Evolutionary conservation across 768 basidiomycete genomes (phyloP).

Genomic region (Sporobolomyces phaffii): DNA sequence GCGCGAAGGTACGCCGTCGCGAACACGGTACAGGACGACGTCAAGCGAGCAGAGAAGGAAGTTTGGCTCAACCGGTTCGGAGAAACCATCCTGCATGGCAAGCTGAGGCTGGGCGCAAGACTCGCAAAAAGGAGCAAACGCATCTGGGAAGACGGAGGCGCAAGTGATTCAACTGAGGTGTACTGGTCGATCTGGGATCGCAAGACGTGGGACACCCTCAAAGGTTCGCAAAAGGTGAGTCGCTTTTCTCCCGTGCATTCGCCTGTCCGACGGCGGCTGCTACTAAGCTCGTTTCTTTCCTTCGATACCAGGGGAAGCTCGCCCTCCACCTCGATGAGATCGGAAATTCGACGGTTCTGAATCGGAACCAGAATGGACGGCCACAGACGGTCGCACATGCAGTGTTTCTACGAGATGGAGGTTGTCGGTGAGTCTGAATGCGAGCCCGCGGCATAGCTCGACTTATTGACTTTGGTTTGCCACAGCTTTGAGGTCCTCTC

Average conservation of each 20-base stretch:
- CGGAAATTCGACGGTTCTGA: not conserved
- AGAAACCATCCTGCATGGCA: constrained; percentile 6
- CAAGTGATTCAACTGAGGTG: constrained; percentile 4
- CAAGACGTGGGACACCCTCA: constrained; percentile 1
- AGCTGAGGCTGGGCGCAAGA: constrained; percentile 11
- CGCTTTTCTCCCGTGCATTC: too few relatives aligned
- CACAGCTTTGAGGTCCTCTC: constrained; percentile 20
- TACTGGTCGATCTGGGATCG: constrained; percentile 23
- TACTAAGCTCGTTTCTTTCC: too few relatives aligned
- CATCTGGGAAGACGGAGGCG: not conserved
- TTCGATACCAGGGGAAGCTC: constrained; percentile 30
- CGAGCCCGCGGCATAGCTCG: not conserved
- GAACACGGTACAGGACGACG: constrained; percentile 11
- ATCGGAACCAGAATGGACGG: not conserved
- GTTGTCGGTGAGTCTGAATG: not conserved
- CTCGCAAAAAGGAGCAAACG: not conserved
- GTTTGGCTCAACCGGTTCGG: constrained; percentile 12
- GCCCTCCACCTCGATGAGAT: constrained; percentile 19
- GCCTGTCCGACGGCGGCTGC: too few relatives aligned
- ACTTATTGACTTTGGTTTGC: not conserved
- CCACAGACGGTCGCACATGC: constrained; percentile 12
- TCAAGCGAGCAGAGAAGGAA: constrained; percentile 28
- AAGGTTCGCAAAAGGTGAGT: constrained; percentile 12
- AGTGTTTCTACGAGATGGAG: not conserved
- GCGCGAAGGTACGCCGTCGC: constrained; percentile 70